phyloP scores from a whole-genome alignment of 768 basidiomycete species.

The Termitomyces sp. region DNA sequence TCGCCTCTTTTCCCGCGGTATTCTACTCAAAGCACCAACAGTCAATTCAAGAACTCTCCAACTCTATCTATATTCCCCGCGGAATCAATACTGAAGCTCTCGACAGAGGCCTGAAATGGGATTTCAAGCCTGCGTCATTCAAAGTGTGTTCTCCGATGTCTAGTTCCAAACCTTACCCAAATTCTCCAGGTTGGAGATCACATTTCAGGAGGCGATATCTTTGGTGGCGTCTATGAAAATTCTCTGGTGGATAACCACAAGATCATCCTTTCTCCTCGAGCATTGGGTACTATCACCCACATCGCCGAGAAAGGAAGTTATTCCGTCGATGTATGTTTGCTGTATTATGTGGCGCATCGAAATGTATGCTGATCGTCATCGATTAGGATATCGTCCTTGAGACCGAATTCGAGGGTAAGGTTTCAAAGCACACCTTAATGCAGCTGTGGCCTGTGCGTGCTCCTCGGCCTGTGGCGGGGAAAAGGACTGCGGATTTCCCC shows the following conservation, averaged over 20 bases:
- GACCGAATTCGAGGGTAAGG: slow-evolving; percentile 96
- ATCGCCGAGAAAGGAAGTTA: slow-evolving; percentile 96
- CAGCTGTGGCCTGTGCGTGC: slow-evolving; percentile 99
- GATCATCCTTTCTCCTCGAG: slow-evolving; percentile 92
- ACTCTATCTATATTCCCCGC: slow-evolving; percentile 99
- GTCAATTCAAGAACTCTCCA: slow-evolving; percentile 94
- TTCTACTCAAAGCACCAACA: slow-evolving; percentile 22
- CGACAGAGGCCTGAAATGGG: slow-evolving; percentile 87
- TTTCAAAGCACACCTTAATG: slow-evolving; percentile 92
- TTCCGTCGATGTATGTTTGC: slow-evolving; percentile 69
- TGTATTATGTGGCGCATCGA: not conserved
- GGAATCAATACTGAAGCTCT: slow-evolving; percentile 98
- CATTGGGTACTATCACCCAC: slow-evolving; percentile 90
- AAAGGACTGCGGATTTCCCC: slow-evolving; percentile 89
- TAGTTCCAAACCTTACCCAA: slow-evolving; percentile 9
- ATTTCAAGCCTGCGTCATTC: slow-evolving; percentile 82
- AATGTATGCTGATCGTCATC: not conserved
- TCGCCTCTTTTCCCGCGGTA: slow-evolving; percentile 1
- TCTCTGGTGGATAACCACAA: slow-evolving; percentile 96
- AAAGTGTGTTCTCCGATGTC: slow-evolving; percentile 44
- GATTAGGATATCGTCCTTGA: slow-evolving; percentile 88
- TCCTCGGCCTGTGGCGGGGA: slow-evolving; percentile 93
- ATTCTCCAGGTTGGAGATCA: slow-evolving; percentile 83
- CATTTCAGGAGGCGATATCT: slow-evolving; percentile 95
- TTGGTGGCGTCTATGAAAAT: slow-evolving; percentile 95